Percentiles rank a stretch among this genome's conserved stretches.
Evolutionary conservation across 306 rosid species (phyloP).

Genomic region (Rosa persica): DNA sequence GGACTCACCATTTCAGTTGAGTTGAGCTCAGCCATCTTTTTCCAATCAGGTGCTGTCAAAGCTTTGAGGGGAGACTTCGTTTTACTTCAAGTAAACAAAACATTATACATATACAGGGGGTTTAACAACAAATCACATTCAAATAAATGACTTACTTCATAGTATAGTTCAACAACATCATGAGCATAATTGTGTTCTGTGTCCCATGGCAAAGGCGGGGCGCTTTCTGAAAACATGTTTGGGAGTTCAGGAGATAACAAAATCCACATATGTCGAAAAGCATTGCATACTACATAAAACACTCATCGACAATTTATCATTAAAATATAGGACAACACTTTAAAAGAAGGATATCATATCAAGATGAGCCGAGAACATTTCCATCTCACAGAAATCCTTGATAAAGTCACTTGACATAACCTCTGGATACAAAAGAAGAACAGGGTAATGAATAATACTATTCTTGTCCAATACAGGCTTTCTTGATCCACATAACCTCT

Average conservation of each 20-base stretch:
- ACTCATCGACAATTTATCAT: not conserved
- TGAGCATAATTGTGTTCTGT: slow-evolving; percentile 62
- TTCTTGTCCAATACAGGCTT: slow-evolving; percentile 70
- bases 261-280: slow-evolving; percentile 5
- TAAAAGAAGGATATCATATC: slow-evolving; percentile 83
- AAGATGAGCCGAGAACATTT: slow-evolving; percentile 81
- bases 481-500: slow-evolving; percentile 85
- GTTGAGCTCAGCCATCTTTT: not conserved
- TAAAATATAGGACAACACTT: slow-evolving; percentile 11
- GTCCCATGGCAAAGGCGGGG: slow-evolving; percentile 80
- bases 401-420: slow-evolving; percentile 96
- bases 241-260: slow-evolving; percentile 58
- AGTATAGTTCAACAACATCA: slow-evolving; percentile 68
- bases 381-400: slow-evolving; percentile 92
- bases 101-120: not conserved
- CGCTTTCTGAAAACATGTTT: slow-evolving; percentile 74
- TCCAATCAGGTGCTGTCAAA: not conserved
- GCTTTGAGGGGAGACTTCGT: not conserved
- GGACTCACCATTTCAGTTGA: not conserved
- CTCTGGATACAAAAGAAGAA: slow-evolving; percentile 89
- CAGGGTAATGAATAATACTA: slow-evolving; percentile 91
- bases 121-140: slow-evolving; percentile 20
- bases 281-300: slow-evolving; percentile 18
- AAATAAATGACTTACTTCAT: slow-evolving; percentile 56
- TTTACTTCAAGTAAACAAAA: not conserved